These are phyloP conservation scores for Suillus tomentosus DNA, from an alignment of 768 basidiomycete genomes.

Conservation along the genomic window DNA sequence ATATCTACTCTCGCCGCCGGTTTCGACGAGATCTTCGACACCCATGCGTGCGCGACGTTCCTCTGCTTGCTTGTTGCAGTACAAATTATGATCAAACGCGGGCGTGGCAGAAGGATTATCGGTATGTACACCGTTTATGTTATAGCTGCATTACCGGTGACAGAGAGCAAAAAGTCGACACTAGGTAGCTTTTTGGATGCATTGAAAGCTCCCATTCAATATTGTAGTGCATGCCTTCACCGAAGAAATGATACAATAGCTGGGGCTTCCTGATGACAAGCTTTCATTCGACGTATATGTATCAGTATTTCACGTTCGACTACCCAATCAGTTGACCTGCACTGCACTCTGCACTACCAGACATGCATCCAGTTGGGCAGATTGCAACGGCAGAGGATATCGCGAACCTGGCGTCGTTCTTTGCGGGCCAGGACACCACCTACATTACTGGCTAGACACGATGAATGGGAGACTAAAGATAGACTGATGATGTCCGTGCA, in stretches of 20 bases:
- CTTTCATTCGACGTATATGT: background rate
- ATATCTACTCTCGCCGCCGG: too few species aligned
- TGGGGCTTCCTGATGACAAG: background rate
- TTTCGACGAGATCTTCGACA: too few species aligned
- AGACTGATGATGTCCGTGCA: background rate
- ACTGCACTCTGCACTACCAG: background rate
- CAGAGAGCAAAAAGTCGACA: slow-evolving; percentile 11
- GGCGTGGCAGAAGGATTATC: too few species aligned
- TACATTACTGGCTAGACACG: slow-evolving; percentile 14
- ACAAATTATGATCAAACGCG: too few species aligned
- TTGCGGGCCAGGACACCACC: slow-evolving; percentile 29
- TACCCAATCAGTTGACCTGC: background rate
- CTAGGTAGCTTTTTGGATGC: slow-evolving; percentile 23
- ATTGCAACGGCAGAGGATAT: background rate
- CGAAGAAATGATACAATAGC: background rate
- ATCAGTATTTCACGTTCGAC: background rate
- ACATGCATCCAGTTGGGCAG: background rate
- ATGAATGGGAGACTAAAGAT: background rate
- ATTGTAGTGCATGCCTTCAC: background rate
- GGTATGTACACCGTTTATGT: background rate
- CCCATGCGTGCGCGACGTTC: too few species aligned
- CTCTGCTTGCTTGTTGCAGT: too few species aligned
- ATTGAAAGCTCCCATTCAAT: slow-evolving; percentile 37
- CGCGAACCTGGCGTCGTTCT: slow-evolving; percentile 28
- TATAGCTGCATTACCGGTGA: slow-evolving; percentile 32